phyloP scores from a whole-genome alignment of 257 asterid species.

The Ilex aquifolium region DNA sequence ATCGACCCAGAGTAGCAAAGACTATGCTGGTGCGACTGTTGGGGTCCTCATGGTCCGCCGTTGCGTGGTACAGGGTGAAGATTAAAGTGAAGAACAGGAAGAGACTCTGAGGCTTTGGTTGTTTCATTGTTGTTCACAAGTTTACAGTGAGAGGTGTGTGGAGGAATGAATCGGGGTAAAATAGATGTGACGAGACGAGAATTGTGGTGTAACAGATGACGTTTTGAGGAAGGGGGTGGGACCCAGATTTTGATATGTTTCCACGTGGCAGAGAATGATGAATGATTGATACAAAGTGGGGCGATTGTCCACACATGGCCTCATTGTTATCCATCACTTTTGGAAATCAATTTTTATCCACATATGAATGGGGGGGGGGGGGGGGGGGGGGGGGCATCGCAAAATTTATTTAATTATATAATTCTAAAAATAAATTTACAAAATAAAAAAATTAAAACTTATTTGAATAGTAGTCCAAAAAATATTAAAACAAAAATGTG shows the following conservation, averaged over 20 bases:
- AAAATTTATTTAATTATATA: no score
- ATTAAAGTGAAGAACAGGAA: not conserved
- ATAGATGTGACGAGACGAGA: not conserved
- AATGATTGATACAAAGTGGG: no score
- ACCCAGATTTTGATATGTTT: not conserved
- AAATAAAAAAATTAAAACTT: no score
- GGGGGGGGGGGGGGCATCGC: no score
- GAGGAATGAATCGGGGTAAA: not conserved
- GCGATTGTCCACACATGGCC: no score
- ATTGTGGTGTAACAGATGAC: not conserved
- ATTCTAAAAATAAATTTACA: no score
- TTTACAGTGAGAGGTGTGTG: not conserved
- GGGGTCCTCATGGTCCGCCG: constrained; percentile 16
- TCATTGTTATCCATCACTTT: no score
- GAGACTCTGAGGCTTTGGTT: constrained; percentile 7
- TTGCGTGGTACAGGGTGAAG: constrained; percentile 15
- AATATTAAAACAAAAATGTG: no score
- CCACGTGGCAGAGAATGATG: no score
- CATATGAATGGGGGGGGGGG: no score
- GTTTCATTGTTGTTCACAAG: constrained; percentile 16
- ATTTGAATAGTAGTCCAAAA: no score
- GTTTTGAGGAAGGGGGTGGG: not conserved
- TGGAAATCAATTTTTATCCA: no score
- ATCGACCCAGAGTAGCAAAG: constrained; percentile 60
- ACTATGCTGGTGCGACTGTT: constrained; percentile 36